Evolutionary conservation across 176 grass and related monocot genomes (phyloP), one percentile per base, ranked within the genome.

Genomic region (Oryza australiensis): DNA sequence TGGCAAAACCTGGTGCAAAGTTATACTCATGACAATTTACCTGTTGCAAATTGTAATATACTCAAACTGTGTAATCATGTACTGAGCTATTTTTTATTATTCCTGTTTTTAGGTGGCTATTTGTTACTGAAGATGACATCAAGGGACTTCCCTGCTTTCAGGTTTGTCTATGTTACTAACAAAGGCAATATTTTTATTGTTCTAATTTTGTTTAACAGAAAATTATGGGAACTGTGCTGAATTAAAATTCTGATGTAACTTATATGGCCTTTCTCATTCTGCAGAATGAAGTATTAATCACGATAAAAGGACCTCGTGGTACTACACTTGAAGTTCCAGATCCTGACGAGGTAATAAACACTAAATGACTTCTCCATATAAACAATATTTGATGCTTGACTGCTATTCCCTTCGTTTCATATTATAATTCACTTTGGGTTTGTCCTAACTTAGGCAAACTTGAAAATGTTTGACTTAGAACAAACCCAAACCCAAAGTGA

Each of bases 271-370:
- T 84, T 84, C 57, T 70, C 9, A 7, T 59, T 49, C 64, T 92
- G 73, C 89, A 98, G 96, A 88, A 95, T 89, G 64, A 92, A 37
- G 35, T 7, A 1, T 37, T 98, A 75, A 87, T 98, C 71, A 87
- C 91, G 80, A 93, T 98, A 86, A 98, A 98, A 91, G 96, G 90
- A 73, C 96, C 96, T 76, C 93, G 88, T 80, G 93, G 93, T 51
- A 92, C 90, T 84, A 91, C 89, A 72, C 65, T 98, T 18, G 96
- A 98, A 92, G 96, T 98, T 40, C 93, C 96, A 24, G 74, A 95
- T 79, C 91, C 96, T 72, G 93, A 98, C 57, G 89, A 87, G 93
- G 96, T 93, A 82, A 84, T 41, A 82, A 38, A 38, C 33, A 53
- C 9, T n/a, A 82, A 83, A 45, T 78, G n/a, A 62, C 12, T 29